Conservation (phyloP, 1,284 basidiomycete species). For the Boletus subluridellus region DNA sequence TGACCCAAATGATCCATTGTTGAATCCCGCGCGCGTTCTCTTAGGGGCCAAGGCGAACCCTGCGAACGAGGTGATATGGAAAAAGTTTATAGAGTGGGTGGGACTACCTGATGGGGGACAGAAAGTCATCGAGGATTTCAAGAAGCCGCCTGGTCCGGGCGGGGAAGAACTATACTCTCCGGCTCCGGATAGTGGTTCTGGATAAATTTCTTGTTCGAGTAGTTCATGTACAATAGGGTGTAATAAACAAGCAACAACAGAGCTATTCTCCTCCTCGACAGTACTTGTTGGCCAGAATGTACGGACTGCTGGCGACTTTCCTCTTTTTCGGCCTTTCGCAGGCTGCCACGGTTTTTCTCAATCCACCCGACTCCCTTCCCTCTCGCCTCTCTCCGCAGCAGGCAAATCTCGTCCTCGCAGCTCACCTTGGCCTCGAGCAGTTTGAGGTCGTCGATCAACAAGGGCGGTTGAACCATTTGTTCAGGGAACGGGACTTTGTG, state of each 20-base stretch:
- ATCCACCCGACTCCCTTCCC: constrained; percentile 36
- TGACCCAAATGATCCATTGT: constrained; percentile 36
- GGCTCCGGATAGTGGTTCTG: constrained; percentile 5
- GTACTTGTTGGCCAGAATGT: constrained; percentile 23
- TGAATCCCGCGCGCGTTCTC: constrained; percentile 46
- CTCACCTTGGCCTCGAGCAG: constrained; percentile 65
- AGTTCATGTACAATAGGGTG: background rate
- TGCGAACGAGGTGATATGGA: constrained; percentile 28
- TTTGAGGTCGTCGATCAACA: constrained; percentile 51
- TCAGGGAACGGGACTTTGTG: constrained; percentile 51
- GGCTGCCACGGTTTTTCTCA: constrained; percentile 56
- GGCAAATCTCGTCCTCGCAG: constrained; percentile 58
- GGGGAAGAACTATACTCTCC: constrained; percentile 24
- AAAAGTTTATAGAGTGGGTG: constrained; percentile 44
- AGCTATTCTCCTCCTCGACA: background rate
- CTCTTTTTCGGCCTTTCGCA: constrained; percentile 33
- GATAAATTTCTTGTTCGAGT: background rate
- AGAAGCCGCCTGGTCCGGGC: constrained; percentile 19
- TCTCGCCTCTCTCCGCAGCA: constrained; percentile 47
- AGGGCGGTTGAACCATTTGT: constrained; percentile 27
- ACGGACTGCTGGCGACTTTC: constrained; percentile 26
- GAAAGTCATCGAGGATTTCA: constrained; percentile 38
- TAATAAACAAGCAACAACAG: constrained; percentile 23
- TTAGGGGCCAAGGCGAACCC: constrained; percentile 25
- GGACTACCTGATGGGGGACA: constrained; percentile 39